Conservation (phyloP, 192 early-diverging fungal species). For the Fimicolochytrium jonesii region DNA sequence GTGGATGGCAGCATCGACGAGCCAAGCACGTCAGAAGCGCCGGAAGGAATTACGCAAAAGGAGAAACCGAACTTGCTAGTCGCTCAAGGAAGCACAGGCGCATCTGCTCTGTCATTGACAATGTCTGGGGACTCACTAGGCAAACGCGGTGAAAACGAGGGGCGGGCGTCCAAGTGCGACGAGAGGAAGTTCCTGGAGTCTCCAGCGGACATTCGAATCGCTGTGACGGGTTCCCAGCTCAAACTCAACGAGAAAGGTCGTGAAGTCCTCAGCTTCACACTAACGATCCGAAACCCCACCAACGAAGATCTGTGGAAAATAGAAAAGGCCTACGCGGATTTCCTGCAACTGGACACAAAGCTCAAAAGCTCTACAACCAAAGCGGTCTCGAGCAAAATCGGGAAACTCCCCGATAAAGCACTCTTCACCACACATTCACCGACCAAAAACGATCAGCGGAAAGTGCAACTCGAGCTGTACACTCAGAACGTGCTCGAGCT, state of each 20-base stretch:
- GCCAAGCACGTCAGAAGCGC: too few species aligned
- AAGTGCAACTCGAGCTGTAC: slow-evolving; percentile 79
- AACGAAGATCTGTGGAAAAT: slow-evolving; percentile 65
- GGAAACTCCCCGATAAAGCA: slow-evolving; percentile 78
- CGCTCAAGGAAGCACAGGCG: too few species aligned
- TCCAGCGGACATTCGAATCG: too few species aligned
- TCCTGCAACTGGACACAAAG: slow-evolving; percentile 72
- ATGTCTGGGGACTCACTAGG: too few species aligned
- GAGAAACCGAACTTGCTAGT: too few species aligned
- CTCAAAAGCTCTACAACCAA: slow-evolving; percentile 31
- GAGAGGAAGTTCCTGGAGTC: slow-evolving; percentile 41
- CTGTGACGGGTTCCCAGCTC: slow-evolving; percentile 54
- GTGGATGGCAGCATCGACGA: too few species aligned
- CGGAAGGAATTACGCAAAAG: too few species aligned
- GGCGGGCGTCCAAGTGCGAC: too few species aligned
- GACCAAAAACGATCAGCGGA: slow-evolving; percentile 81
- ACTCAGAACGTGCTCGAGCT: slow-evolving; percentile 64
- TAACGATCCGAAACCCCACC: slow-evolving; percentile 41
- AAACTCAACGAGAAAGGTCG: slow-evolving; percentile 75
- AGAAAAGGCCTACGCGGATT: slow-evolving; percentile 86
- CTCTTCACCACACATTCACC: slow-evolving; percentile 78
- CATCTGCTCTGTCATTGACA: too few species aligned
- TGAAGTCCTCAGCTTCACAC: slow-evolving; percentile 60
- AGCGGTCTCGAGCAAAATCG: slow-evolving; percentile 50
- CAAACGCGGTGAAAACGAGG: too few species aligned